Percentiles rank a stretch among this genome's conserved stretches.
Evolutionary conservation across 2,329 filamentous ascomycete genomes (phyloP).

Genomic region (Hymenoscyphus scutula): DNA sequence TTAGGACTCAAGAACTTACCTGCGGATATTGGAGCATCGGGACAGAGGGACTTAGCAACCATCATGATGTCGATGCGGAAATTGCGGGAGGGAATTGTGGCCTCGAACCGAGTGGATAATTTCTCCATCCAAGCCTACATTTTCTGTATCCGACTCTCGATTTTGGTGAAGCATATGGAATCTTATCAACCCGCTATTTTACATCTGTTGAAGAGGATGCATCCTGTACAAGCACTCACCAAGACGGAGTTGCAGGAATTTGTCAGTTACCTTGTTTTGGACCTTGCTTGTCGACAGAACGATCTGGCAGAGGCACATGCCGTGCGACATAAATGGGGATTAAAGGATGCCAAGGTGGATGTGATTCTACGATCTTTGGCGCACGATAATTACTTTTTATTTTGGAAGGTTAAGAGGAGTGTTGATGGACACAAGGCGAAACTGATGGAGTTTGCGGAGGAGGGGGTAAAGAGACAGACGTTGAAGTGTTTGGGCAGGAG

Average conservation of each 20-base stretch:
- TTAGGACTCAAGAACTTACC: slow-evolving; percentile 13
- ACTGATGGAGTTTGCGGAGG: slow-evolving; percentile 79
- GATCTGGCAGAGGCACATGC: slow-evolving; percentile 72
- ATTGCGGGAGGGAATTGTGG: slow-evolving; percentile 84
- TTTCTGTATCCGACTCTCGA: slow-evolving; percentile 82
- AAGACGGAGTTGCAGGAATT: slow-evolving; percentile 75
- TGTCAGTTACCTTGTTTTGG: slow-evolving; percentile 76
- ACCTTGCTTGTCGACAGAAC: slow-evolving; percentile 80
- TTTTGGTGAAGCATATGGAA: slow-evolving; percentile 78
- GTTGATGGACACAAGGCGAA: slow-evolving; percentile 80
- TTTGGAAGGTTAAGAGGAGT: slow-evolving; percentile 66
- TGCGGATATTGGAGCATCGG: slow-evolving; percentile 20
- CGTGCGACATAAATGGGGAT: slow-evolving; percentile 57
- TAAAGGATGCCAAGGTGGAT: slow-evolving; percentile 68
- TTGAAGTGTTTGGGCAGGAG: slow-evolving; percentile 83
- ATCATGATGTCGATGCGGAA: slow-evolving; percentile 86
- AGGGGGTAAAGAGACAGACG: slow-evolving; percentile 69
- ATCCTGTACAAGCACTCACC: slow-evolving; percentile 65
- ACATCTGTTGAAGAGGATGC: slow-evolving; percentile 71
- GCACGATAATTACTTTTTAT: slow-evolving; percentile 78
- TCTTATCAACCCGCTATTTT: slow-evolving; percentile 87
- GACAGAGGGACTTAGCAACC: slow-evolving; percentile 61
- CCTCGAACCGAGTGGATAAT: slow-evolving; percentile 68
- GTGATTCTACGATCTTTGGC: slow-evolving; percentile 67
- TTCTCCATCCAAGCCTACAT: slow-evolving; percentile 90